Evolutionary conservation across 805 yeast genomes (phyloP).

Genomic region (Zygotorulaspora chibaensis): DNA sequence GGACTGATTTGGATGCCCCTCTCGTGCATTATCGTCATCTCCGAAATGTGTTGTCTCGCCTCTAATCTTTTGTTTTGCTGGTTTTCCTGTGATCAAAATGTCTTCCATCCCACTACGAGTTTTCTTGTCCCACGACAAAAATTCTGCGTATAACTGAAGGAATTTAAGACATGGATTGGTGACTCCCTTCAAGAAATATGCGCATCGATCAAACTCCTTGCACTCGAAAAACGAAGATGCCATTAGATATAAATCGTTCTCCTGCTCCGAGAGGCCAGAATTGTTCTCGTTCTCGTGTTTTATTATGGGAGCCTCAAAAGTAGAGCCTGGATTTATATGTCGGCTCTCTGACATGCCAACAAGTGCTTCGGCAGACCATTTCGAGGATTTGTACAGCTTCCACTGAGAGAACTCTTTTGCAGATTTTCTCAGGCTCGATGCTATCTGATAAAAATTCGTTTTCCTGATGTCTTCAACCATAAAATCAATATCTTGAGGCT

Average conservation of each 20-base stretch:
- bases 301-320: slow-evolving; percentile 3
- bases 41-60: slow-evolving; percentile 7
- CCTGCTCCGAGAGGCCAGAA: slow-evolving; percentile 29
- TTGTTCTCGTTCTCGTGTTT: slow-evolving; percentile 1
- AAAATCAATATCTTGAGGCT: too few species aligned
- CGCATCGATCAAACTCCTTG: slow-evolving; percentile 80
- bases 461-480: background rate
- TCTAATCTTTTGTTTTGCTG: slow-evolving; percentile 9
- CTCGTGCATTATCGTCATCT: slow-evolving; percentile 7
- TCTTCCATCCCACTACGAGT: slow-evolving; percentile 70
- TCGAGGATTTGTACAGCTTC: slow-evolving; percentile 64
- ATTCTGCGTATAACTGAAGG: slow-evolving; percentile 62
- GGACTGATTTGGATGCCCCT: background rate
- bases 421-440: slow-evolving; percentile 37
- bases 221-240: slow-evolving; percentile 75
- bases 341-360: slow-evolving; percentile 46
- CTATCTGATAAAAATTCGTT: background rate
- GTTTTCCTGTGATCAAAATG: slow-evolving; percentile 42
- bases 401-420: slow-evolving; percentile 47
- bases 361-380: slow-evolving; percentile 82
- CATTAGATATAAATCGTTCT: slow-evolving; percentile 46
- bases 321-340: slow-evolving; percentile 19
- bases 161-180: slow-evolving; percentile 49
- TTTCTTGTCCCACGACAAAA: slow-evolving; percentile 72
- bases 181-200: slow-evolving; percentile 51